These are phyloP conservation scores for Geranium incanum DNA, from an alignment of 441 rosid genomes.

Conservation along the genomic window DNA sequence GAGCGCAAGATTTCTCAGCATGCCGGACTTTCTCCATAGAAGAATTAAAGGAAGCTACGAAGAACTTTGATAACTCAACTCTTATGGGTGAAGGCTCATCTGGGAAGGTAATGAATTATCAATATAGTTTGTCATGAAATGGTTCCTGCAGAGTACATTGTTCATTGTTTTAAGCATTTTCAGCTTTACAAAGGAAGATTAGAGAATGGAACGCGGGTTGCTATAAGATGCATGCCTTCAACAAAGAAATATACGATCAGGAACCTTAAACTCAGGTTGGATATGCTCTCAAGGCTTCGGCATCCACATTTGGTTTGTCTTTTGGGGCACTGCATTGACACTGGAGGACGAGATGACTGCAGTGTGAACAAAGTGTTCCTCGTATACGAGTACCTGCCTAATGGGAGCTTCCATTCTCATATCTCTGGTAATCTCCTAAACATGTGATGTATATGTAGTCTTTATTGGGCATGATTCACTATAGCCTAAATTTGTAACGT, in stretches of 20 bases:
- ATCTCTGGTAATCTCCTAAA: constrained; percentile 41
- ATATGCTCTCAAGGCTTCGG: constrained; percentile 47
- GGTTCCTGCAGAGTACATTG: not conserved
- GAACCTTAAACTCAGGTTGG: constrained; percentile 46
- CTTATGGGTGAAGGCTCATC: constrained; percentile 41
- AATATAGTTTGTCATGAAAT: not conserved
- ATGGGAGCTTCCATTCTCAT: constrained; percentile 46
- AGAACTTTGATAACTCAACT: constrained; percentile 33
- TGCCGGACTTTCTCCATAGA: constrained; percentile 40
- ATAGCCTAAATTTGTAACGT: not conserved
- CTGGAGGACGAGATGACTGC: constrained; percentile 31
- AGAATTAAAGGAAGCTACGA: constrained; percentile 46
- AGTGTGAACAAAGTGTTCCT: constrained; percentile 39
- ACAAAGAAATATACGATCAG: constrained; percentile 39
- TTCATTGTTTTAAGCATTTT: not conserved
- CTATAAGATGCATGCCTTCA: constrained; percentile 42
- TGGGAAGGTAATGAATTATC: constrained; percentile 35
- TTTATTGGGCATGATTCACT: not conserved
- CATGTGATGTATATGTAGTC: not conserved
- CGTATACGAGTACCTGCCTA: constrained; percentile 47
- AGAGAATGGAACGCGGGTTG: constrained; percentile 41
- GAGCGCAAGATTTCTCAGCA: constrained; percentile 28
- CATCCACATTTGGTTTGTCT: constrained; percentile 55
- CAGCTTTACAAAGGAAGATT: constrained; percentile 48
- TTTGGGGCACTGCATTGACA: constrained; percentile 50